Base-by-base conservation (phyloP, 1,139 yeast species). In the Williopsis jadinii region DNA sequence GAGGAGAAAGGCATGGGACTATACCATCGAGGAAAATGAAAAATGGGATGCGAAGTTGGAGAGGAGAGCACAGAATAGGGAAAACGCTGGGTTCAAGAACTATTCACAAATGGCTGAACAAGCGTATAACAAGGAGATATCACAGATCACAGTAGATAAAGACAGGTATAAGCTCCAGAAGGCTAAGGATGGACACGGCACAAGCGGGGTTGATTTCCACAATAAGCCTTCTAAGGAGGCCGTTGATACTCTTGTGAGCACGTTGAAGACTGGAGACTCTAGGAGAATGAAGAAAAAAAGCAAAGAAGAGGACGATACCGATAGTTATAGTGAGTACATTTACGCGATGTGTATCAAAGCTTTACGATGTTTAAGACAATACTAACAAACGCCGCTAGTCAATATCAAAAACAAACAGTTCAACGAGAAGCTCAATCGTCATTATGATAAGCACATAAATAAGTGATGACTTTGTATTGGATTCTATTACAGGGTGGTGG, bases 361-460 rank as follows among this genome's bases (percentile, higher is more conserved):
- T 19, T 19, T 19, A 19, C 6, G 24, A 19, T 19, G 24, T 4
- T 19, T 4, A 19, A 19, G 24, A 19, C 4, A 6, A 8, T 15
- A 32, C 42, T 11, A 14, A 51, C 55, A 3, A 66, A 9, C 3
- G 6, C 12, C 11, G 5, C 11, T 59, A 54, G 76, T 87, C 56
- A 86, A 84, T 57, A 90, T 83, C 45, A 83, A 81, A 61, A 87
- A 87, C 67, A 75, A 73, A 55, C 84, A 82, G 54, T 87, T 86
- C 62, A 87, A 86, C 61, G 75, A 73, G 59, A 84, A 84, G 54
- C 64, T 87, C 49, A 69, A 78, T 42, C 63, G 90, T 37, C 73
- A 70, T 48, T 73, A 71, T 49, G 79, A 76, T 48, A 73, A 73
- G 50, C 64, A 33, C 28, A 11, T 32, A 19, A 15, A n/a, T 13